phyloP scores from a whole-genome alignment of 805 yeast species.

The Lipomyces yamanashiensis region DNA sequence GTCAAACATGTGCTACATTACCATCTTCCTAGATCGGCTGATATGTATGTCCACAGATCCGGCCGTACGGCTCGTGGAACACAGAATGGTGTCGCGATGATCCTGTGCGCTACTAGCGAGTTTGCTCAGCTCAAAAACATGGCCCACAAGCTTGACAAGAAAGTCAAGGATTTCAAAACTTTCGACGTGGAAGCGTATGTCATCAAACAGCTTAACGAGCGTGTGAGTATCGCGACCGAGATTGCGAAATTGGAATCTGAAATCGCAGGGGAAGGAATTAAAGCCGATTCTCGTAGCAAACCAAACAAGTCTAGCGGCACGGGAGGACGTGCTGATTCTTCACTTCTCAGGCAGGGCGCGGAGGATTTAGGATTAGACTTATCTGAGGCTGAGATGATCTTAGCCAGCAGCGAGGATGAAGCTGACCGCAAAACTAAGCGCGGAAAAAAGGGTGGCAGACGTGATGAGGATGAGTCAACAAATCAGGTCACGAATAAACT shows the following conservation, averaged over 20 bases:
- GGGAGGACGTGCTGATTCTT: slow-evolving; percentile 52
- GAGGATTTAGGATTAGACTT: slow-evolving; percentile 87
- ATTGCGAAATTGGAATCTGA: slow-evolving; percentile 75
- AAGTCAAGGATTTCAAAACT: slow-evolving; percentile 60
- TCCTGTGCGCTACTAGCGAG: slow-evolving; percentile 92
- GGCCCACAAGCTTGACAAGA: slow-evolving; percentile 59
- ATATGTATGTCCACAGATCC: slow-evolving; percentile 90
- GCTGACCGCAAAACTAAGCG: slow-evolving; percentile 4
- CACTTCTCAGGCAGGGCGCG: slow-evolving; percentile 89
- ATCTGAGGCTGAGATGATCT: slow-evolving; percentile 70
- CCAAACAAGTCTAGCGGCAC: slow-evolving; percentile 50
- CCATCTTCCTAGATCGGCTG: slow-evolving; percentile 93
- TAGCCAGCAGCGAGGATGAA: slow-evolving; percentile 43
- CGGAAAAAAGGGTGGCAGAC: neutral
- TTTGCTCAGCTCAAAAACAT: slow-evolving; percentile 85
- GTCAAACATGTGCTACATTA: slow-evolving; percentile 95
- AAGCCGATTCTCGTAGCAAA: neutral
- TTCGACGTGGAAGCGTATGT: slow-evolving; percentile 80
- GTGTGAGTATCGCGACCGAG: slow-evolving; percentile 70
- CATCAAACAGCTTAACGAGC: slow-evolving; percentile 67
- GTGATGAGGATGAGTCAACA: neutral
- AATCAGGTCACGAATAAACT: slow-evolving; percentile 1
- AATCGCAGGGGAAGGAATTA: slow-evolving; percentile 52
- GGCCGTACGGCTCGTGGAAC: slow-evolving; percentile 98
- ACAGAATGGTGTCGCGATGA: slow-evolving; percentile 89